phyloP scores from a whole-genome alignment of 805 yeast genomes.

The Barnettozyma salicaria region DNA sequence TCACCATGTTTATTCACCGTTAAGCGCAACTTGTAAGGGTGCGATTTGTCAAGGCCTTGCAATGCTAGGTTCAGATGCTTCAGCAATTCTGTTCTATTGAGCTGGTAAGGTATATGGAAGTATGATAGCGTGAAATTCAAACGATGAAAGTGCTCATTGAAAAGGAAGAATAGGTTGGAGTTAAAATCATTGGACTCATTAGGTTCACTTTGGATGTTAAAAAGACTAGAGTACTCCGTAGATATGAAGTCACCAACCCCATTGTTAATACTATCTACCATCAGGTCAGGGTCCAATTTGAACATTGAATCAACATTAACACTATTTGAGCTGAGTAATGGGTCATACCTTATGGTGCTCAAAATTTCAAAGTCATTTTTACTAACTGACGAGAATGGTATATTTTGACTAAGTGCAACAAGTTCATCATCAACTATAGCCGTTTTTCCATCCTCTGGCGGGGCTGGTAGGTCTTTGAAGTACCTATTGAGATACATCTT shows the following conservation, averaged over 20 bases:
- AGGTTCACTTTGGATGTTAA: background rate
- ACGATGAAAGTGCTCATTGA: conserved; percentile 59
- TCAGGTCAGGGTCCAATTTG: background rate
- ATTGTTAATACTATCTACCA: background rate
- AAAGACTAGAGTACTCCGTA: too few relatives aligned
- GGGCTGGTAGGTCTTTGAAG: conserved; percentile 7
- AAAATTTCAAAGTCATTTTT: conserved; percentile 46
- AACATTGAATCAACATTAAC: conserved; percentile 1
- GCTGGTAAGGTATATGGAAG: conserved; percentile 44
- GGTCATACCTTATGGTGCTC: conserved; percentile 75
- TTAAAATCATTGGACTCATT: conserved; percentile 8
- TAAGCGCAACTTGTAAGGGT: conserved; percentile 44
- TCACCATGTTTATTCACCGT: conserved; percentile 33
- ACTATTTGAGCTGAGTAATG: conserved; percentile 28
- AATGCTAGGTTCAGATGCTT: conserved; percentile 35
- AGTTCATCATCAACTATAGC: conserved; percentile 6
- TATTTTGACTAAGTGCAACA: conserved; percentile 5
- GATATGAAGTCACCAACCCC: background rate
- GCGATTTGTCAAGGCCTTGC: conserved; percentile 23
- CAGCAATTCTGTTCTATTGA: conserved; percentile 40
- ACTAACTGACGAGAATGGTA: conserved; percentile 6
- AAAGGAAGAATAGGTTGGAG: conserved; percentile 44
- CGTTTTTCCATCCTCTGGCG: background rate
- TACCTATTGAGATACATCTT: conserved; percentile 2
- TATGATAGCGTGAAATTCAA: conserved; percentile 46